phyloP scores from a whole-genome alignment of 2,329 filamentous ascomycete species.

The Fusarium sp. region DNA sequence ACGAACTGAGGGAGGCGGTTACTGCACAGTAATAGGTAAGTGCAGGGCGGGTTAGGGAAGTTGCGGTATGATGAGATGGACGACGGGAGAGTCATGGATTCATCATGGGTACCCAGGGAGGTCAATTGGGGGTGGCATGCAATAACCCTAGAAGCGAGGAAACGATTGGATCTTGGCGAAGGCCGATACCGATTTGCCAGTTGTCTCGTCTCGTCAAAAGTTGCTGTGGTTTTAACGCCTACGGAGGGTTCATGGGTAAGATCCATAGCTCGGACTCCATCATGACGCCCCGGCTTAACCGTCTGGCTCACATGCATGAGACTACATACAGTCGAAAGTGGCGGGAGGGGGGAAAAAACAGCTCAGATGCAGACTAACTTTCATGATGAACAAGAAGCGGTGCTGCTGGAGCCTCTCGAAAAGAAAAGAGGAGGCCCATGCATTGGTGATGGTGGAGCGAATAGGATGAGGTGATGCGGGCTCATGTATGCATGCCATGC shows the following conservation, averaged over 20 bases:
- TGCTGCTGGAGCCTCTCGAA: background rate
- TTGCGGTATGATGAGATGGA: slow-evolving; percentile 1
- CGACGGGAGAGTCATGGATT: background rate
- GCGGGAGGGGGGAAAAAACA: background rate
- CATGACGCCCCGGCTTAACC: background rate
- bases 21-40: background rate
- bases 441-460: slow-evolving; percentile 28
- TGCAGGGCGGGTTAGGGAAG: background rate
- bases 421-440: slow-evolving; percentile 19
- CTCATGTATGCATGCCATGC: slow-evolving; percentile 26
- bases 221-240: background rate
- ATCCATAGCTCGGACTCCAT: background rate
- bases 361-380: background rate
- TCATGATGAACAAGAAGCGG: background rate
- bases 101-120: background rate
- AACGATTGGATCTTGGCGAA: background rate
- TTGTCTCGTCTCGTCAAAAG: background rate
- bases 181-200: background rate
- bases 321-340: background rate
- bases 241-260: background rate
- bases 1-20: background rate
- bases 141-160: background rate
- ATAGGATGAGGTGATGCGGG: slow-evolving; percentile 32
- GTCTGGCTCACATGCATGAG: slow-evolving; percentile 7
- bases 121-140: background rate